Base-by-base conservation (phyloP, 768 basidiomycete genomes). In the Agaricus blazei region DNA sequence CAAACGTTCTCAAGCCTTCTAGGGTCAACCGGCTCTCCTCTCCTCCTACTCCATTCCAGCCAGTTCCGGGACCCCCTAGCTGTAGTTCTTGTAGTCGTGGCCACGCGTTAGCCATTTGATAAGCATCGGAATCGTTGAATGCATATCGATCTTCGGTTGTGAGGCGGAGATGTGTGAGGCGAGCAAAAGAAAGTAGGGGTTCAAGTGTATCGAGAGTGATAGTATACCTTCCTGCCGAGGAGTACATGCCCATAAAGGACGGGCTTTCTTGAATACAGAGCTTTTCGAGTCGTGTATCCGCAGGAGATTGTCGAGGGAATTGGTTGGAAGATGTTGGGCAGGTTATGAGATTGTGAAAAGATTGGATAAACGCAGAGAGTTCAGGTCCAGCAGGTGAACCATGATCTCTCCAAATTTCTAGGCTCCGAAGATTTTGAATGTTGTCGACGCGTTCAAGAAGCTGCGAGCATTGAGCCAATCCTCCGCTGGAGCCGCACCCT, bases 21-120 rank as follows among this genome's bases (percentile, higher is more conserved):
- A 55, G 19, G 3, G 46, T 55, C 26, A 55, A 47, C 4, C 27
- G 48, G 9, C n/a, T 36, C 26, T 12, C n/a, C 9, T 48, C 26
- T 12, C n/a, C 15, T 26, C 52, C 15, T 2, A 27, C 2, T 14
- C n/a, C 46, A n/a, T 34, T 45, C 46, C 54, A 48, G 1, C 27
- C 46, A 26, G 1, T 19, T 6, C 38, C 46, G 4, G 28, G 28
- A 26, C 23, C 42, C 9, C 54, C 54, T 23, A 55, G 29, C 28
- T 49, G 46, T 5, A 55, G 31, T 31, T 42, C n/a, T n/a, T 9
- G 14, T 26, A 55, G 7, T 4, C 34, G 23, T 12, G 40, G 54
- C 54, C 54, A 55, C 26, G 47, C 54, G 23, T 28, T 26, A 14
- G 54, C 54, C 38, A 55, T 55, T 6, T 24, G 15, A 15, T 12